Evolutionary conservation across 2,329 filamentous ascomycete genomes (phyloP).

Genomic region (Furcasterigmium sp.): DNA sequence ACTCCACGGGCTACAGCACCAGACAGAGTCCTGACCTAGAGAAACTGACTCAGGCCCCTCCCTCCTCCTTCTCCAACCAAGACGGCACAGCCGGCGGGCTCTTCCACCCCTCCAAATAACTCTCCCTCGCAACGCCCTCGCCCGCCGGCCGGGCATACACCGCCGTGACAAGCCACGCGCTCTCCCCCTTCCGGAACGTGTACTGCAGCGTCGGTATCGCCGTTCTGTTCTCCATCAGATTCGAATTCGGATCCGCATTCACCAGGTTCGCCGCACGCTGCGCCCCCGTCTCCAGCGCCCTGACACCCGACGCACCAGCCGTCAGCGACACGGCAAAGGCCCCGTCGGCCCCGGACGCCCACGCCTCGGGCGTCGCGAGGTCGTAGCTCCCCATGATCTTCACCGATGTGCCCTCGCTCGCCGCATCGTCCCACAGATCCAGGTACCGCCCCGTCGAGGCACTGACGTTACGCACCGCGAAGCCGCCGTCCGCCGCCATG

Average conservation of each 20-base stretch:
- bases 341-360: slow-evolving; percentile 42
- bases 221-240: slow-evolving; percentile 67
- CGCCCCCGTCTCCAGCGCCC: slow-evolving; percentile 43
- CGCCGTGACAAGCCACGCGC: slow-evolving; percentile 63
- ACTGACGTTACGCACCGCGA: slow-evolving; percentile 59
- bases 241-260: slow-evolving; percentile 74
- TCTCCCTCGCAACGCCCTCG: slow-evolving; percentile 42
- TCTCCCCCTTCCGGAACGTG: slow-evolving; percentile 51
- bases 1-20: too few relatives aligned
- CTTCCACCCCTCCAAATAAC: slow-evolving; percentile 58
- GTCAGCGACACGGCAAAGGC: slow-evolving; percentile 49
- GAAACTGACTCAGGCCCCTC: slow-evolving; percentile 12
- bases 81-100: slow-evolving; percentile 50
- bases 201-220: slow-evolving; percentile 65
- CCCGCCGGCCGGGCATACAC: slow-evolving; percentile 65
- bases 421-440: slow-evolving; percentile 36
- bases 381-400: slow-evolving; percentile 58
- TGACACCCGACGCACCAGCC: slow-evolving; percentile 50
- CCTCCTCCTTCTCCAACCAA: slow-evolving; percentile 54
- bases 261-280: slow-evolving; percentile 58
- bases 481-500: slow-evolving; percentile 69
- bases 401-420: slow-evolving; percentile 45
- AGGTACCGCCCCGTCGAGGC: slow-evolving; percentile 42
- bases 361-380: slow-evolving; percentile 46
- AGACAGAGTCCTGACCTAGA: not conserved